Conservation (phyloP, 2,329 filamentous ascomycete genomes). For the Alternaria arbusti region DNA sequence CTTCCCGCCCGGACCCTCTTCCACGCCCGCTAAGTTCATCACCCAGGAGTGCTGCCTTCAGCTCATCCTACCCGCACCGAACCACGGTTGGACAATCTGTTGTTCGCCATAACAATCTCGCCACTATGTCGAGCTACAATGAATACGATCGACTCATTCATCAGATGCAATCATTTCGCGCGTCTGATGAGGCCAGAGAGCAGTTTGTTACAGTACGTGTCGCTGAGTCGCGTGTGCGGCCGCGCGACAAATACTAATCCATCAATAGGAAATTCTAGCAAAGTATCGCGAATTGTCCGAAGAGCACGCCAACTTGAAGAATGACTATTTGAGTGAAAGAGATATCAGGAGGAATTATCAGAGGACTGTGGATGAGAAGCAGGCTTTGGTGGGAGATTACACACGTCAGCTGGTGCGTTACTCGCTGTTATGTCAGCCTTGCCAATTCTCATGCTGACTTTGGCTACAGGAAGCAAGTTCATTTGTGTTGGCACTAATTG, state of each 20-base stretch:
- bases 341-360: slow-evolving; percentile 43
- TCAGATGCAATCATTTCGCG: slow-evolving; percentile 43
- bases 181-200: slow-evolving; percentile 47
- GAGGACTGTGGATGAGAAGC: slow-evolving; percentile 25
- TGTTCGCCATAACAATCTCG: neutral
- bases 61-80: slow-evolving; percentile 1
- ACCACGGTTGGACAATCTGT: neutral
- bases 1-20: slow-evolving; percentile 1
- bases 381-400: slow-evolving; percentile 25
- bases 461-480: slow-evolving; percentile 43
- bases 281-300: slow-evolving; percentile 33
- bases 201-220: slow-evolving; percentile 38
- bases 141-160: slow-evolving; percentile 31
- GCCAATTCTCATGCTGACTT: slow-evolving; percentile 1
- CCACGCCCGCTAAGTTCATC: slow-evolving; percentile 1
- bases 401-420: slow-evolving; percentile 35
- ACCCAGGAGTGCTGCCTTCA: slow-evolving; percentile 4
- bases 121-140: slow-evolving; percentile 15
- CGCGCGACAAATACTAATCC: slow-evolving; percentile 24
- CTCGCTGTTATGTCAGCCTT: slow-evolving; percentile 3
- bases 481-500: slow-evolving; percentile 56
- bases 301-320: slow-evolving; percentile 34
- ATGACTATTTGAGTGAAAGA: slow-evolving; percentile 41
- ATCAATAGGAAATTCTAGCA: slow-evolving; percentile 35
- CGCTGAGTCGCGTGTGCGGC: slow-evolving; percentile 4